Evolutionary conservation across 768 basidiomycete genomes (phyloP).

Genomic region (Suillus variegatus): DNA sequence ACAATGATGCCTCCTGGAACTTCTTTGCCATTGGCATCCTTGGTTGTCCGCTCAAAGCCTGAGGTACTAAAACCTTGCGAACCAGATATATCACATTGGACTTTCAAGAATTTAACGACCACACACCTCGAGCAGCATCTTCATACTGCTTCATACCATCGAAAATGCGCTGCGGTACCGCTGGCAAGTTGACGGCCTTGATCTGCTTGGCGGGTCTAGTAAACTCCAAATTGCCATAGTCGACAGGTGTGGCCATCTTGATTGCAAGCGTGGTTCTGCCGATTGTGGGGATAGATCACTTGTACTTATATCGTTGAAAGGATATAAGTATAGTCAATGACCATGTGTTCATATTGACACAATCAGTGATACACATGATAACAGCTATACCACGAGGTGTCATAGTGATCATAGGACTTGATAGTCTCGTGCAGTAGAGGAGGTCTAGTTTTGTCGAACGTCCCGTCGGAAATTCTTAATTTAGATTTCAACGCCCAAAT

Average conservation of each 20-base stretch:
- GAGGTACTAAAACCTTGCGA: constrained; percentile 26
- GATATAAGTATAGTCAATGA: constrained; percentile 4
- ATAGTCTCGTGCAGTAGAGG: not conserved
- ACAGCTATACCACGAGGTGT: not conserved
- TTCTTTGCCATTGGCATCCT: constrained; percentile 13
- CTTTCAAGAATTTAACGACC: not conserved
- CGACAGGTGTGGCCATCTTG: constrained; percentile 22
- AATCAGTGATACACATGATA: not conserved
- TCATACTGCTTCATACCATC: constrained; percentile 40
- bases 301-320: not conserved
- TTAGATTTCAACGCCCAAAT: too few relatives aligned
- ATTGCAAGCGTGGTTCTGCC: not conserved
- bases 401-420: not conserved
- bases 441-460: too few relatives aligned
- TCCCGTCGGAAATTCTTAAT: too few relatives aligned
- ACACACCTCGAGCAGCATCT: constrained; percentile 36
- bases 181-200: constrained; percentile 38
- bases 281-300: not conserved
- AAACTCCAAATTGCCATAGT: constrained; percentile 35
- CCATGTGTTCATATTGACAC: not conserved
- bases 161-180: constrained; percentile 34
- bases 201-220: constrained; percentile 39
- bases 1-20: constrained; percentile 31
- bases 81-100: not conserved
- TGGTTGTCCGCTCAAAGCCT: constrained; percentile 29